Conservation (phyloP, 352 stramenopile genomes). For the Phytopythium delawarense region DNA sequence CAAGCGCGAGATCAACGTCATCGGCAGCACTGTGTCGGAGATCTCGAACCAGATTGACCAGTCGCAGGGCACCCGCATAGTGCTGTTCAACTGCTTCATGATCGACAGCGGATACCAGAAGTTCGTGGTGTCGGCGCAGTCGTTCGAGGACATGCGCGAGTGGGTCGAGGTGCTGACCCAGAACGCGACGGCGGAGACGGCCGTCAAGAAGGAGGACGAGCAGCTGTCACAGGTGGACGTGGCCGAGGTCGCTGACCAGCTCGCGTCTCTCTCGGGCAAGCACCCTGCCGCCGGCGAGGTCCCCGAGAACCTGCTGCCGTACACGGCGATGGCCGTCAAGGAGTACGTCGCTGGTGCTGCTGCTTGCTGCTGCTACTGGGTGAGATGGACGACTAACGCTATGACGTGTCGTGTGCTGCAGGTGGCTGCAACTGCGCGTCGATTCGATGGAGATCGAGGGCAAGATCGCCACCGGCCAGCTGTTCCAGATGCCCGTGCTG, state of each 20-base stretch:
- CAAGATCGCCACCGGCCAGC: constrained; percentile 71
- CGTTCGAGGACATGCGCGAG: constrained; percentile 86
- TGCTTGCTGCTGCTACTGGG: background rate
- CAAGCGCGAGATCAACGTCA: constrained; percentile 88
- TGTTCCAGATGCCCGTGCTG: constrained; percentile 82
- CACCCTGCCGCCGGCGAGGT: constrained; percentile 65
- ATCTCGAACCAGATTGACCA: constrained; percentile 87
- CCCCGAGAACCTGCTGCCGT: constrained; percentile 60
- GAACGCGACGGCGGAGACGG: constrained; percentile 79
- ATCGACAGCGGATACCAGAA: constrained; percentile 82
- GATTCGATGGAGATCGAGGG: constrained; percentile 83
- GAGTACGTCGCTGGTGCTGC: constrained; percentile 52
- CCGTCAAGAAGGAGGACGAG: constrained; percentile 70
- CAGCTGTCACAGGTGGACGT: constrained; percentile 70
- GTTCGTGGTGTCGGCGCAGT: constrained; percentile 76
- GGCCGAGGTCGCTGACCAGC: constrained; percentile 62
- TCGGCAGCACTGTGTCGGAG: constrained; percentile 73
- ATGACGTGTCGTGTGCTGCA: constrained; percentile 9
- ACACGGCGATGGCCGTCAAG: constrained; percentile 83
- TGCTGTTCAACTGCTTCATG: constrained; percentile 85
- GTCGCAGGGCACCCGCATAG: constrained; percentile 76
- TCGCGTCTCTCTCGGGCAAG: constrained; percentile 82
- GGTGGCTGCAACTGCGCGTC: constrained; percentile 84
- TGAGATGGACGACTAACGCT: background rate
- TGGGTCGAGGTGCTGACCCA: constrained; percentile 87